A percentile compares a stretch with the other conserved stretches of the same genome.
phyloP scores from a whole-genome alignment of 495 filamentous ascomycete genomes.

The Tuber aestivum region DNA sequence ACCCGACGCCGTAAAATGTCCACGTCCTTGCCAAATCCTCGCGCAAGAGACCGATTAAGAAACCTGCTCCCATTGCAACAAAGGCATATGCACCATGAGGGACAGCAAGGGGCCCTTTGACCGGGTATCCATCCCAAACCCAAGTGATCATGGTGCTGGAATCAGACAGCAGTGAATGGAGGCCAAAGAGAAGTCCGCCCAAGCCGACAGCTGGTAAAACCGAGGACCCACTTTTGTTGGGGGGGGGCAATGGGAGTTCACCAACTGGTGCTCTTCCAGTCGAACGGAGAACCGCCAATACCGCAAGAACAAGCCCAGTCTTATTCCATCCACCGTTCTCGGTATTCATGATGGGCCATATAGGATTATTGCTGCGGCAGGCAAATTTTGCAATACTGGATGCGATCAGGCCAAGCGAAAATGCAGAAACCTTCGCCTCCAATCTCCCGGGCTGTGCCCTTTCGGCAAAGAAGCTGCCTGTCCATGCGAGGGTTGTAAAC shows the following conservation, averaged over 20 bases:
- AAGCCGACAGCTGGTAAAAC: constrained; percentile 69
- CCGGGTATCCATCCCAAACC: constrained; percentile 97
- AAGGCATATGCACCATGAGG: constrained; percentile 83
- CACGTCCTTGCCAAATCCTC: constrained; percentile 67
- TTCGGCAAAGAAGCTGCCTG: constrained; percentile 72
- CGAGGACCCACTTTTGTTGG: constrained; percentile 57
- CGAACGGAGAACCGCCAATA: constrained; percentile 67
- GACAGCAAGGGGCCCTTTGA: constrained; percentile 79
- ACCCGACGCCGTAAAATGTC: constrained; percentile 73
- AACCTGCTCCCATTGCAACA: constrained; percentile 74
- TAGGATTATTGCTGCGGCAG: constrained; percentile 91
- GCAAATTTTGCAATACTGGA: constrained; percentile 90
- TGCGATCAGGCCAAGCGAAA: constrained; percentile 72
- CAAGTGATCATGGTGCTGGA: constrained; percentile 98
- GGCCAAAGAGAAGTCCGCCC: constrained; percentile 77
- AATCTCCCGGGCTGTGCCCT: constrained; percentile 65
- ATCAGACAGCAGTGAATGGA: constrained; percentile 90
- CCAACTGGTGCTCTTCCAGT: constrained; percentile 55
- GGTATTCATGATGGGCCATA: constrained; percentile 89
- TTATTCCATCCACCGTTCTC: constrained; percentile 92
- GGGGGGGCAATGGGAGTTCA: constrained; percentile 43
- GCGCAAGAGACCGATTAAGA: constrained; percentile 69
- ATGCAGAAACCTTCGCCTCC: constrained; percentile 74
- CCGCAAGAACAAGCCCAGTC: constrained; percentile 65
- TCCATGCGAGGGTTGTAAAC: constrained; percentile 73